Conservation (phyloP, 345 rosid genomes). For the Pistacia atlantica region DNA sequence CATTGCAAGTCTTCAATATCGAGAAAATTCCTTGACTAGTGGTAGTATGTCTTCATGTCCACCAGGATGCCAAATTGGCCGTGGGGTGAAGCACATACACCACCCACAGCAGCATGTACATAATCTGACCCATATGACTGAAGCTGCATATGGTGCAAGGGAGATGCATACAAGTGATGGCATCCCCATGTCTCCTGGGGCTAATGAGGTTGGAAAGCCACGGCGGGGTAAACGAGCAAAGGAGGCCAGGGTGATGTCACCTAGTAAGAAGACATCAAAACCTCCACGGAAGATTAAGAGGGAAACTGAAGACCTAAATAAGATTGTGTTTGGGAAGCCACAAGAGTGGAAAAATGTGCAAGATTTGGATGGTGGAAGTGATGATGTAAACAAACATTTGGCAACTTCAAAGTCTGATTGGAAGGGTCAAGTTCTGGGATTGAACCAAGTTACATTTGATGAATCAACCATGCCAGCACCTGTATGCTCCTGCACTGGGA, state of each 20-base stretch:
- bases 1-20: constrained; percentile 78
- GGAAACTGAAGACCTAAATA: constrained; percentile 71
- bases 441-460: constrained; percentile 90
- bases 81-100: constrained; percentile 85
- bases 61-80: constrained; percentile 79
- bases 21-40: constrained; percentile 65
- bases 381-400: constrained; percentile 48
- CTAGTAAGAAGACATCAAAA: constrained; percentile 69
- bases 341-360: constrained; percentile 53
- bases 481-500: constrained; percentile 91
- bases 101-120: constrained; percentile 73
- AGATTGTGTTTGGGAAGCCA: constrained; percentile 64
- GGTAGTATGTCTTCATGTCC: constrained; percentile 64
- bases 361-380: constrained; percentile 47
- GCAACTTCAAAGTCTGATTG: constrained; percentile 69
- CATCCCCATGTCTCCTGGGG: constrained; percentile 45
- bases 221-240: constrained; percentile 70
- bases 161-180: constrained; percentile 59
- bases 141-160: constrained; percentile 55
- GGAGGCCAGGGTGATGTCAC: constrained; percentile 52
- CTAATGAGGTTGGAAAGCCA: constrained; percentile 63
- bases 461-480: constrained; percentile 94
- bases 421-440: constrained; percentile 83
- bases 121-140: constrained; percentile 55
- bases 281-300: constrained; percentile 68